phyloP scores from a whole-genome alignment of 139 green algal genomes.

The Gonium pectorale region DNA sequence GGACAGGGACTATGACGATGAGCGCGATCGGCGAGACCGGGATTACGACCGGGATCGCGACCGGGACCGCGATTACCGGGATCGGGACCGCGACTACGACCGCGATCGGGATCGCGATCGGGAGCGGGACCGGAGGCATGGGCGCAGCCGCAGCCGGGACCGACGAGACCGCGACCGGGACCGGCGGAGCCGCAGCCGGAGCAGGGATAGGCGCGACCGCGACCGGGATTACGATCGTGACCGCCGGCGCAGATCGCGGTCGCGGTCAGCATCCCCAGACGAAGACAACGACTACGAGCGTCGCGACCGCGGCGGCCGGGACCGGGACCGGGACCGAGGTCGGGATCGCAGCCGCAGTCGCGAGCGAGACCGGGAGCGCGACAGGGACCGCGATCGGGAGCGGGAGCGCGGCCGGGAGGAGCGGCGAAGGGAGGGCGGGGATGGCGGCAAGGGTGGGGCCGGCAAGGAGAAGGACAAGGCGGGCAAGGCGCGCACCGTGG shows the following conservation, averaged over 20 bases:
- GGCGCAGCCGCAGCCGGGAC: background rate
- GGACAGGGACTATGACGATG: background rate
- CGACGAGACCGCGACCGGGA: background rate
- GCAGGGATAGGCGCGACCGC: background rate
- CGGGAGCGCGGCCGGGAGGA: slow-evolving; percentile 1
- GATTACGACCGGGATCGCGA: slow-evolving; percentile 21
- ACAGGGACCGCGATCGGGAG: slow-evolving; percentile 18
- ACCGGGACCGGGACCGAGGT: background rate
- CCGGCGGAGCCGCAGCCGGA: background rate
- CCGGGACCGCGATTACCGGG: background rate
- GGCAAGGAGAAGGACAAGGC: slow-evolving; percentile 10
- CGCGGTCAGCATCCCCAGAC: background rate
- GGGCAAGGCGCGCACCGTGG: background rate
- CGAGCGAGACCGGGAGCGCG: background rate
- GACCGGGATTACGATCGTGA: background rate
- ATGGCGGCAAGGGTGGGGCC: background rate
- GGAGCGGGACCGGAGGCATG: background rate
- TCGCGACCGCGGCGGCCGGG: background rate
- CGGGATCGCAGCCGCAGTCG: slow-evolving; percentile 8
- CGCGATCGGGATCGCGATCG: background rate
- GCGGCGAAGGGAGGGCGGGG: background rate
- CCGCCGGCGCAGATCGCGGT: background rate
- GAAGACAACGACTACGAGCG: background rate
- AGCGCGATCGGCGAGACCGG: slow-evolving; percentile 16
- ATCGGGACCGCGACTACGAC: background rate